Evolutionary conservation across 2,329 filamentous ascomycete species (phyloP).

Genomic region (Xylaria digitata): DNA sequence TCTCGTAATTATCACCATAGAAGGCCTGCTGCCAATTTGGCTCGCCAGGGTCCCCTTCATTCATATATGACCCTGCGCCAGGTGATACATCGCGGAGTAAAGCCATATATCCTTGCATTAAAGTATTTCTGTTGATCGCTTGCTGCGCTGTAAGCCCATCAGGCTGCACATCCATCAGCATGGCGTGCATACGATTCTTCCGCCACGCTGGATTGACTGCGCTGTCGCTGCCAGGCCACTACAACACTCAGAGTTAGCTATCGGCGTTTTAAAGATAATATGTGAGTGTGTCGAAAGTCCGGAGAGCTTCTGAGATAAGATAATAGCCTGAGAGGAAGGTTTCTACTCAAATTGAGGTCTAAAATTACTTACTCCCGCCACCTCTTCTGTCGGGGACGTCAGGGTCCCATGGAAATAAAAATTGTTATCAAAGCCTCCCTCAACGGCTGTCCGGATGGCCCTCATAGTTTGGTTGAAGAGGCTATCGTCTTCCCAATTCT

Average conservation of each 20-base stretch:
- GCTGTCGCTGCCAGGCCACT: conserved; percentile 48
- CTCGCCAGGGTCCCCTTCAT: conserved; percentile 64
- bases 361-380: conserved; percentile 40
- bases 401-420: conserved; percentile 52
- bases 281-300: not conserved
- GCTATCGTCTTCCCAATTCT: conserved; percentile 46
- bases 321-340: no score
- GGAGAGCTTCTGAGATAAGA: not conserved
- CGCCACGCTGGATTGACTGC: conserved; percentile 60
- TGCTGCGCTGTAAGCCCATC: conserved; percentile 41
- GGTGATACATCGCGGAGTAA: conserved; percentile 53
- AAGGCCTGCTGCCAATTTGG: conserved; percentile 59
- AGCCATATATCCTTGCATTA: conserved; percentile 45
- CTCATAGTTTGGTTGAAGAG: conserved; percentile 45
- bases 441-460: conserved; percentile 51
- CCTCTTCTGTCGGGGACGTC: conserved; percentile 47
- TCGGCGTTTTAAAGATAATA: not conserved
- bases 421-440: conserved; percentile 50
- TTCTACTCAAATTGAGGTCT: not conserved
- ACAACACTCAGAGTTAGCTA: not conserved
- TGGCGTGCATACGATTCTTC: conserved; percentile 51
- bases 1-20: conserved; percentile 59
- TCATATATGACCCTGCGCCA: conserved; percentile 60
- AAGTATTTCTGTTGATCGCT: conserved; percentile 42
- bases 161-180: conserved; percentile 48